A percentile compares a stretch with the other conserved stretches of the same genome.
Conservation (phyloP, 257 asterid species). For the Primulina huaijiensis region DNA sequence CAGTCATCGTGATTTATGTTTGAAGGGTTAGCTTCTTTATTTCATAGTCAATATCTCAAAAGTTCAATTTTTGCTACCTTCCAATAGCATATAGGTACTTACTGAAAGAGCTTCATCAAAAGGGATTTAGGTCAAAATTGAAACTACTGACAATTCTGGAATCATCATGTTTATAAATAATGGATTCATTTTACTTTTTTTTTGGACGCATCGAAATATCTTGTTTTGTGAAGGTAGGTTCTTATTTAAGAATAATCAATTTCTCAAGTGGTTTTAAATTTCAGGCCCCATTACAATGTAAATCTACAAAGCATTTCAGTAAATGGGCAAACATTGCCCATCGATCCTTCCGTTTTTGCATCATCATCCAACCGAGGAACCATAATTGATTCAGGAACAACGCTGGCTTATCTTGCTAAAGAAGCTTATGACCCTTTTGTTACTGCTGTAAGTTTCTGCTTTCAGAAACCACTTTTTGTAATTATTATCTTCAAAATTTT, state of each 20-base stretch:
- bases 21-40: neutral
- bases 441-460: constrained; percentile 56
- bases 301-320: constrained; percentile 79
- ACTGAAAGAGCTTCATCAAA: neutral
- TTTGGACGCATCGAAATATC: neutral
- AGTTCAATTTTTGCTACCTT: neutral
- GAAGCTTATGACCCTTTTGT: constrained; percentile 83
- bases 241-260: neutral
- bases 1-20: neutral
- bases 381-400: constrained; percentile 94
- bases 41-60: neutral
- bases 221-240: too few relatives aligned
- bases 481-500: constrained; percentile 6
- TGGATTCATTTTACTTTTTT: neutral
- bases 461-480: neutral
- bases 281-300: constrained; percentile 94
- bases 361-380: constrained; percentile 78
- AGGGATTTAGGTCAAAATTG: neutral
- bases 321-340: constrained; percentile 74
- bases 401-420: constrained; percentile 87
- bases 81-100: neutral
- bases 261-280: neutral
- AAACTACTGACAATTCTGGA: neutral
- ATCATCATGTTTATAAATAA: too few relatives aligned
- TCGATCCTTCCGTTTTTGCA: constrained; percentile 66